phyloP scores from a whole-genome alignment of 164 flowering plant species.

The Chimonanthus salicifolius region DNA sequence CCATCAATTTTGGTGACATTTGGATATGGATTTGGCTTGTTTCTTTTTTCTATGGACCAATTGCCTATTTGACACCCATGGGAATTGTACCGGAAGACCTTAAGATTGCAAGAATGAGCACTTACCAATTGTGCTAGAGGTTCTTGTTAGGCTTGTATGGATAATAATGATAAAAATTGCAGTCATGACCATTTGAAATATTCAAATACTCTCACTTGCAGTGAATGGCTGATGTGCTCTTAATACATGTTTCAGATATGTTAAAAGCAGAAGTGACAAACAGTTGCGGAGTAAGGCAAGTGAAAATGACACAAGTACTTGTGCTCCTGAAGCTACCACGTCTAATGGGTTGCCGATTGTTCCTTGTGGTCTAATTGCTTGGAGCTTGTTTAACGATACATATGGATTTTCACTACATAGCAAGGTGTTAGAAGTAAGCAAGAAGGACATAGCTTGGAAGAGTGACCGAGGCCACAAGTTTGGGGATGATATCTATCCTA shows the following conservation, averaged over 20 bases:
- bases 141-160: no score
- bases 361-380: constrained; percentile 88
- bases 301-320: constrained; percentile 27
- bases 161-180: no score
- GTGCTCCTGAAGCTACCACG: constrained; percentile 46
- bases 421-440: constrained; percentile 41
- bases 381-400: constrained; percentile 90
- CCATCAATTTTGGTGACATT: no score
- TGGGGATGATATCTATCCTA: constrained; percentile 69
- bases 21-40: no score
- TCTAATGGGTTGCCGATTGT: constrained; percentile 39
- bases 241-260: constrained; percentile 48
- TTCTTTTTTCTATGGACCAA: no score
- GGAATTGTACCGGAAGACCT: no score
- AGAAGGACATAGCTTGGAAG: constrained; percentile 78
- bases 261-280: constrained; percentile 71
- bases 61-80: no score
- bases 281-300: constrained; percentile 43
- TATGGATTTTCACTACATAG: constrained; percentile 42
- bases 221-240: neutral
- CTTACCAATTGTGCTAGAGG: no score
- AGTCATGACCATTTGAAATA: neutral
- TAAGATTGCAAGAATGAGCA: no score
- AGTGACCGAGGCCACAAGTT: constrained; percentile 73
- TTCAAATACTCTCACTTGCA: neutral